Conservation (phyloP, 225 moss, liverwort and hornwort species). For the Marchantia polymorpha region DNA sequence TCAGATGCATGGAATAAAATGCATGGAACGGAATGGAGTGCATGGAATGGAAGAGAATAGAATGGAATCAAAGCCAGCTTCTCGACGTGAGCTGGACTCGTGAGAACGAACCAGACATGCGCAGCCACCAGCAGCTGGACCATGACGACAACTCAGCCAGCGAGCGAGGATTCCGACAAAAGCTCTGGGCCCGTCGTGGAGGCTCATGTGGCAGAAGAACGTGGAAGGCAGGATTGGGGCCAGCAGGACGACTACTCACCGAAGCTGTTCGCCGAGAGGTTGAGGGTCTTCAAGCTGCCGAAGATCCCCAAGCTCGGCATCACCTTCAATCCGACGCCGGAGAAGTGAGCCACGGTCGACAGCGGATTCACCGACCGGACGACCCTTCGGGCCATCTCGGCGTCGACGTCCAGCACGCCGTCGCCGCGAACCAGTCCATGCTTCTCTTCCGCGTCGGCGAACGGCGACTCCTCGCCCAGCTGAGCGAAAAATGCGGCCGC, state of each 20-base stretch:
- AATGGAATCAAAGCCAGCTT: too few relatives aligned
- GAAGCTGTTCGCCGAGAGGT: conserved; percentile 75
- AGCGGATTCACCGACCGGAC: conserved; percentile 71
- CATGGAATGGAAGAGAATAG: too few relatives aligned
- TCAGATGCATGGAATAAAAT: too few relatives aligned
- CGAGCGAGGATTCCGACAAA: too few relatives aligned
- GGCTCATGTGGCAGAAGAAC: too few relatives aligned
- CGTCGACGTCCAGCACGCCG: conserved; percentile 49
- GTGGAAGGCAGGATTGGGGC: too few relatives aligned
- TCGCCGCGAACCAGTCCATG: conserved; percentile 46
- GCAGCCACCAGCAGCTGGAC: too few relatives aligned
- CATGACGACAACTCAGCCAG: too few relatives aligned
- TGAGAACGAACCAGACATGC: too few relatives aligned
- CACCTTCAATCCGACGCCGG: conserved; percentile 69
- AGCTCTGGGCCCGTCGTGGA: too few relatives aligned
- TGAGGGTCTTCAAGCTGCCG: conserved; percentile 69
- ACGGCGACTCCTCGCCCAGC: conserved; percentile 8
- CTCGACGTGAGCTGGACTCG: too few relatives aligned
- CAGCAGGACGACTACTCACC: conserved; percentile 40
- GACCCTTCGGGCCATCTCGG: conserved; percentile 69
- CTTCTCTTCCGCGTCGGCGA: conserved; percentile 15
- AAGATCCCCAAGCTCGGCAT: conserved; percentile 65
- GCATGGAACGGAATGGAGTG: too few relatives aligned
- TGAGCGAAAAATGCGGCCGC: conserved; percentile 35
- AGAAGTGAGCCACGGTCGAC: conserved; percentile 85